phyloP scores from a whole-genome alignment of 768 basidiomycete genomes.

The Boletus vermiculosoides region DNA sequence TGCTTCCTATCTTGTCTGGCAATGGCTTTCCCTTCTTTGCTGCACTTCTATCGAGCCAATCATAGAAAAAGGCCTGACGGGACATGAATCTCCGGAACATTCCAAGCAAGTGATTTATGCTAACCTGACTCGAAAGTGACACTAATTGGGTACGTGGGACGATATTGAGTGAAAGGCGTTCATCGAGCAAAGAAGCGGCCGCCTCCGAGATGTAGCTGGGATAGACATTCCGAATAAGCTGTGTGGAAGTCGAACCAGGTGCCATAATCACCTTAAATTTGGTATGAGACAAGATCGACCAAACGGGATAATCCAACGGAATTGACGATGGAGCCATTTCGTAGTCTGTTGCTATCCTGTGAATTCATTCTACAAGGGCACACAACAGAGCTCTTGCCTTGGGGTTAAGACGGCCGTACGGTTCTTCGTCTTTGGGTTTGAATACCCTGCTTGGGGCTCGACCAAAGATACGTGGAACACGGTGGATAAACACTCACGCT shows the following conservation, averaged over 20 bases:
- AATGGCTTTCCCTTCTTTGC: constrained; percentile 80
- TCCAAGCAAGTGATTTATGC: constrained; percentile 4
- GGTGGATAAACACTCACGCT: constrained; percentile 50
- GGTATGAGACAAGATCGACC: constrained; percentile 88
- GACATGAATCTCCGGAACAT: constrained; percentile 2
- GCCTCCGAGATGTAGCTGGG: constrained; percentile 84
- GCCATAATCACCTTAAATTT: constrained; percentile 63
- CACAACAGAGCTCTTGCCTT: constrained; percentile 48
- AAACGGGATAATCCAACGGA: constrained; percentile 88
- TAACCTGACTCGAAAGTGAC: constrained; percentile 69
- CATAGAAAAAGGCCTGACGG: constrained; percentile 82
- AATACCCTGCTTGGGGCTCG: constrained; percentile 58
- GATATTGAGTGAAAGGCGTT: constrained; percentile 69
- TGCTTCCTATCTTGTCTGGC: constrained; percentile 87
- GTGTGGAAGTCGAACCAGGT: not conserved
- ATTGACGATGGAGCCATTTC: constrained; percentile 87
- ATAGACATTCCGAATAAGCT: not conserved
- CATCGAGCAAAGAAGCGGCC: constrained; percentile 81
- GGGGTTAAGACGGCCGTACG: constrained; percentile 84
- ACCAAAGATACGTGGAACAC: not conserved
- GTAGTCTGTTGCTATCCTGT: constrained; percentile 54
- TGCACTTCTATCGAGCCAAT: constrained; percentile 83
- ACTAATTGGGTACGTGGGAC: constrained; percentile 87
- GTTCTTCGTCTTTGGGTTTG: constrained; percentile 90
- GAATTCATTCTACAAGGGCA: not conserved